These are phyloP conservation scores for Ophiostoma piceae DNA, from an alignment of 2,329 filamentous ascomycete species.

Conservation along the genomic window DNA sequence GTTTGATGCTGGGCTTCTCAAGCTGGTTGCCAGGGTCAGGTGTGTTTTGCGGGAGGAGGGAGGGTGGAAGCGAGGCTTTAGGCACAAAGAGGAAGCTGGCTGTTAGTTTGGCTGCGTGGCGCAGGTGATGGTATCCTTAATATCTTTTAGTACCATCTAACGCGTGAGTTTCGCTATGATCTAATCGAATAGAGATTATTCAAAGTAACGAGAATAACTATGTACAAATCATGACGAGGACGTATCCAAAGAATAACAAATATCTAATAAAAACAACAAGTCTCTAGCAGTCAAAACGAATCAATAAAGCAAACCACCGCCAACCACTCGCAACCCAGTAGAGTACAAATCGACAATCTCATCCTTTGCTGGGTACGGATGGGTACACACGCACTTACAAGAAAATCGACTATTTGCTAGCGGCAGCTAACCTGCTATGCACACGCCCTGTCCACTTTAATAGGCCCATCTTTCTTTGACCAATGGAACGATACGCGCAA, in stretches of 20 bases:
- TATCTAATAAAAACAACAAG: too few relatives aligned
- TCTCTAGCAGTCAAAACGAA: too few relatives aligned
- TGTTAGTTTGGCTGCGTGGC: not conserved
- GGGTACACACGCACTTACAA: conserved; percentile 7
- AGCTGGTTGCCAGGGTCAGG: not conserved
- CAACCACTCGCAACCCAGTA: not conserved
- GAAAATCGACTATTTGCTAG: conserved; percentile 12
- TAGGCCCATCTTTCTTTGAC: not conserved
- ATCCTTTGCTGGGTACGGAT: not conserved
- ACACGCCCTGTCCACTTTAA: conserved; percentile 16
- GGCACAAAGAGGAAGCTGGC: conserved; percentile 13
- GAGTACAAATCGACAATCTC: not conserved
- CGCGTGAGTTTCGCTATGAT: not conserved
- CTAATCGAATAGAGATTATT: too few relatives aligned
- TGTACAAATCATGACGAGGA: too few relatives aligned
- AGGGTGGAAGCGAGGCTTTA: not conserved
- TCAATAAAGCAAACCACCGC: not conserved
- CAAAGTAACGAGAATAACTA: too few relatives aligned
- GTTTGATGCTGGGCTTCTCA: not conserved
- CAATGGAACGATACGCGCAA: conserved; percentile 21
- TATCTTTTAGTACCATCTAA: not conserved
- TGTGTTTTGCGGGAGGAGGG: not conserved
- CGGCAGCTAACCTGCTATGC: not conserved
- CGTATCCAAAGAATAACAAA: not conserved
- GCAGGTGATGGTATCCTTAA: not conserved